Evolutionary conservation across 1,284 basidiomycete genomes (phyloP).

Genomic region (Cryptococcus floricola): DNA sequence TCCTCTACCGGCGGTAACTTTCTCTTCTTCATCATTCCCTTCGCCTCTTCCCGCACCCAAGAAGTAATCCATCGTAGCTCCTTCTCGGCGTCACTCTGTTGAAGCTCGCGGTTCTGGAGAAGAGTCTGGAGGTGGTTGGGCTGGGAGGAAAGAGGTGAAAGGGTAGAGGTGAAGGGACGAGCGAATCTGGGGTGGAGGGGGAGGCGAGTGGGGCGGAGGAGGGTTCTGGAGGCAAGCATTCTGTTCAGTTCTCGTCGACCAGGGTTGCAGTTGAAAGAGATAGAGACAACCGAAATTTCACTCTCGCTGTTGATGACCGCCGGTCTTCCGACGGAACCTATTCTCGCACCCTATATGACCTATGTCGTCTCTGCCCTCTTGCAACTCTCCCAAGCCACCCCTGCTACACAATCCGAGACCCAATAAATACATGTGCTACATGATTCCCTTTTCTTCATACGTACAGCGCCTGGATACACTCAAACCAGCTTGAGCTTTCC

Average conservation of each 20-base stretch:
- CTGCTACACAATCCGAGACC: too few species aligned
- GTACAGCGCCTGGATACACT: neutral
- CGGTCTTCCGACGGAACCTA: too few species aligned
- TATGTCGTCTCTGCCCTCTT: too few species aligned
- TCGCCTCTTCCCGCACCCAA: slow-evolving; percentile 5
- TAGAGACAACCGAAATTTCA: too few species aligned
- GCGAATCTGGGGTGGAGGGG: neutral
- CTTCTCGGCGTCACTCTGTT: slow-evolving; percentile 27
- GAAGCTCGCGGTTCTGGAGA: slow-evolving; percentile 38
- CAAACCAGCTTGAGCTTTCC: slow-evolving; percentile 60
- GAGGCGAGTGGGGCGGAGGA: too few species aligned
- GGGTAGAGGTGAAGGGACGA: neutral
- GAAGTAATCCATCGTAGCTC: slow-evolving; percentile 44
- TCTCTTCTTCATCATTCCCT: slow-evolving; percentile 2
- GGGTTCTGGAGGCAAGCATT: too few species aligned
- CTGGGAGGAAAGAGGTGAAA: neutral
- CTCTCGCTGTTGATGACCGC: too few species aligned
- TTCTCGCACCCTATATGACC: too few species aligned
- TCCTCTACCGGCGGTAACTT: slow-evolving; percentile 12
- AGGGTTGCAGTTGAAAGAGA: too few species aligned
- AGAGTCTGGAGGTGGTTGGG: slow-evolving; percentile 2
- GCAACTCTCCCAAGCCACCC: too few species aligned
- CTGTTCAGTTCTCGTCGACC: too few species aligned
- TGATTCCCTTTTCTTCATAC: neutral
- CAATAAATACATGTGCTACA: neutral